Conservation (phyloP, 2,329 filamentous ascomycete species). For the Claviceps sp. region DNA sequence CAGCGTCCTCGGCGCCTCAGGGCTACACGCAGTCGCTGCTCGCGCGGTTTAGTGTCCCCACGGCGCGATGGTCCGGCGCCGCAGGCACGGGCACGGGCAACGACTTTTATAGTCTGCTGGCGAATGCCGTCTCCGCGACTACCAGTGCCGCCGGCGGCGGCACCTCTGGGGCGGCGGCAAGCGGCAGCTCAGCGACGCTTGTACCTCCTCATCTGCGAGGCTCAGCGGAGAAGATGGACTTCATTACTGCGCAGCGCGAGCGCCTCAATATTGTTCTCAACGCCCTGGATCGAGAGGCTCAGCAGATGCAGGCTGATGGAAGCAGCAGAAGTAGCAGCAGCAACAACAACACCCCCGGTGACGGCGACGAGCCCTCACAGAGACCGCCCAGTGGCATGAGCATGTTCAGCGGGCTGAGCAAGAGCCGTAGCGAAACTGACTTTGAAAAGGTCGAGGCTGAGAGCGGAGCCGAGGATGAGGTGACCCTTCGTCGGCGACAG, state of each 20-base stretch:
- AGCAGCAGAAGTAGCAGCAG: not conserved
- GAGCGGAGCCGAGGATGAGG: conserved; percentile 44
- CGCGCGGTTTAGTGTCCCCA: conserved; percentile 72
- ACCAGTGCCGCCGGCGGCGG: conserved; percentile 27
- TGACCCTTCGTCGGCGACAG: conserved; percentile 18
- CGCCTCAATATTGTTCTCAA: conserved; percentile 59
- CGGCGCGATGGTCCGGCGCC: conserved; percentile 43
- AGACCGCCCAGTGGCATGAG: conserved; percentile 35
- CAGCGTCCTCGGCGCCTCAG: conserved; percentile 29
- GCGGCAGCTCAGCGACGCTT: conserved; percentile 39
- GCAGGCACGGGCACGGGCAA: conserved; percentile 26
- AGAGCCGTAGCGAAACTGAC: conserved; percentile 74
- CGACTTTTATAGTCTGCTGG: conserved; percentile 69
- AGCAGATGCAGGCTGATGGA: conserved; percentile 36
- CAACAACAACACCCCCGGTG: conserved; percentile 11
- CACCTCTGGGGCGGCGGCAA: conserved; percentile 4
- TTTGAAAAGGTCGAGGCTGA: conserved; percentile 82
- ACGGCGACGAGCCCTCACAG: conserved; percentile 22
- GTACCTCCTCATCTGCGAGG: conserved; percentile 56
- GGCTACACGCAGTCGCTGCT: conserved; percentile 71
- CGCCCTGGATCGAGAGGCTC: conserved; percentile 69
- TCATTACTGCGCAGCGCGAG: conserved; percentile 68
- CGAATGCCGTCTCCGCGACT: conserved; percentile 56
- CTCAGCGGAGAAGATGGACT: conserved; percentile 54
- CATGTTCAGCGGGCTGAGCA: conserved; percentile 47